Base-by-base conservation (phyloP, 1,284 basidiomycete species). In the Cryptococcus depauperatus region DNA sequence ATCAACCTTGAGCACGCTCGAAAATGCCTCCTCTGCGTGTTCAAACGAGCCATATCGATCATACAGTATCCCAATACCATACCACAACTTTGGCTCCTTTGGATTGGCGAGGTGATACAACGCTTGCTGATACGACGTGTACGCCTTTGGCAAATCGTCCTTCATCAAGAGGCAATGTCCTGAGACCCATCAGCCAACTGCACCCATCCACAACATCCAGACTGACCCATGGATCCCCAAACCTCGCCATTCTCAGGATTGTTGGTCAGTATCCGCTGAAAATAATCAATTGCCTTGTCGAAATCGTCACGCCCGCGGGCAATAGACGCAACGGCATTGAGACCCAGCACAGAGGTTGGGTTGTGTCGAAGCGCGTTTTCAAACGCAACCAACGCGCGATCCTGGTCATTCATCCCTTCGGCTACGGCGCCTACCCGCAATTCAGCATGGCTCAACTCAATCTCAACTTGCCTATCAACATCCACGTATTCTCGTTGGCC, bases 121-220 rank as follows among this genome's bases (percentile, higher is more conserved):
- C 0, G 93, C 93, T 71, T 98, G 92, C 72, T 99, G 95, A 72
- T 99, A 99, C 5, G 95, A 92, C 1, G 89, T 84, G 72, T 98
- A 98, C 0, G 95, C 95, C 73, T 93, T 95, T 72, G 95, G 92
- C 46, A 99, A 79, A 72, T 98, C 92, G 65, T 98, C 93, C 69
- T 96, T 92, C 92, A 97, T 98, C 46, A 99, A 79, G 70, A 93
- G 93, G 73, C 95, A 97, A 65, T 97, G 92, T 29, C 90, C 67
- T 63, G 28, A n/a, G 28, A 14, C 13, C 5, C 14, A 6, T 35
- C 29, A 26, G 39, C 8, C 10, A 8, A 8, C 13, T 11, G 5
- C 30, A 22, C 25, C 22, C 10, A 27, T 14, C 14, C 9, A n/a
- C 14, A 27, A n/a, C 14, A 14, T n/a, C 19, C 37, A 39, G 22